Conservation (phyloP, 192 early-diverging fungal species). For the Entophlyctis luteolus region DNA sequence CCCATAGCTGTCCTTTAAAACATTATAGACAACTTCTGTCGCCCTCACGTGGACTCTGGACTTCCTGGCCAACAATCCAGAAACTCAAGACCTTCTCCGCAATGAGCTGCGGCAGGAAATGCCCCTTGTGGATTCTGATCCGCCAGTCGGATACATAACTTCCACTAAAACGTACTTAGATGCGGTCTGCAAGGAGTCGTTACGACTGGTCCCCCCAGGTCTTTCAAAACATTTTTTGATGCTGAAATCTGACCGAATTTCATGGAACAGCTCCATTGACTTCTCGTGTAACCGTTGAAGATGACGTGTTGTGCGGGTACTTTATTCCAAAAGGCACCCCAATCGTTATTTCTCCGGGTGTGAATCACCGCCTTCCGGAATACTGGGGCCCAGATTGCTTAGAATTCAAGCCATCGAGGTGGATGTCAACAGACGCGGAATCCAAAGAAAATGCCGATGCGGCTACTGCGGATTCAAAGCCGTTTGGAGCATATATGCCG, state of each 20-base stretch:
- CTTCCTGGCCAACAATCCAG: not conserved
- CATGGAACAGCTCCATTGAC: not conserved
- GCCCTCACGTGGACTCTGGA: constrained; percentile 14
- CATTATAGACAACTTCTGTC: not conserved
- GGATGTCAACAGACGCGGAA: not conserved
- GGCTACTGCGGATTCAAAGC: not conserved
- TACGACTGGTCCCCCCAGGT: constrained; percentile 14
- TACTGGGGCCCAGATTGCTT: constrained; percentile 15
- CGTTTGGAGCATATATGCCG: constrained; percentile 12
- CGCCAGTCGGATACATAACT: constrained; percentile 1
- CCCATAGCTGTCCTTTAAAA: not conserved
- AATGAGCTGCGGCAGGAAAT: not conserved
- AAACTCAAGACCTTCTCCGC: not conserved
- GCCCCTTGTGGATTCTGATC: not conserved
- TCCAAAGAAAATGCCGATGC: not conserved
- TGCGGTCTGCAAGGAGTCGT: constrained; percentile 17
- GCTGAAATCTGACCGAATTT: not conserved
- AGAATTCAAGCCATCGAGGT: constrained; percentile 12
- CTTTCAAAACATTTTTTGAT: not conserved
- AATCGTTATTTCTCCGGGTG: constrained; percentile 3
- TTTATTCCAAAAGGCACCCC: constrained; percentile 14
- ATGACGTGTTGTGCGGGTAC: constrained; percentile 12
- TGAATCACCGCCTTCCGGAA: constrained; percentile 3
- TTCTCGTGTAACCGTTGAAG: not conserved
- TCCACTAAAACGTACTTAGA: constrained; percentile 16